Percentiles rank a stretch among this genome's conserved stretches.
Conservation (phyloP, 441 rosid genomes). For the Erodium chrysanthum region DNA sequence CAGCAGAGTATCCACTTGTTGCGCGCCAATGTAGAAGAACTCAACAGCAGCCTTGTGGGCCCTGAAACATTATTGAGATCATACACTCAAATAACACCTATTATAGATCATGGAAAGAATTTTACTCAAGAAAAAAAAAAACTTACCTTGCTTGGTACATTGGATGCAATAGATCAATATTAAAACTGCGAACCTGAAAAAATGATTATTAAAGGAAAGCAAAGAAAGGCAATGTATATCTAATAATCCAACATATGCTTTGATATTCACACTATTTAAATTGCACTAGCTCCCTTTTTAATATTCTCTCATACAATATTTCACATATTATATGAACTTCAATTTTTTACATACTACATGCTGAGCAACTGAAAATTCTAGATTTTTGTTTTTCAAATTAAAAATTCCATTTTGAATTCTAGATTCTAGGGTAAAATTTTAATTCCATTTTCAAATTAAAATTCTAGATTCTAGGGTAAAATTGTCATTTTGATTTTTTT, state of each 20-base stretch:
- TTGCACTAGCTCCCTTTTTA: not conserved
- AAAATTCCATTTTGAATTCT: too few species aligned
- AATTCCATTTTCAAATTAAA: too few species aligned
- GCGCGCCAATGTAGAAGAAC: conserved; percentile 89
- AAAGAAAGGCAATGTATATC: not conserved
- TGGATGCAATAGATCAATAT: conserved; percentile 53
- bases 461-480: too few species aligned
- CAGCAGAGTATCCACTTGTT: conserved; percentile 28
- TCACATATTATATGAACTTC: not conserved
- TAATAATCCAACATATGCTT: not conserved
- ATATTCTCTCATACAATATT: not conserved
- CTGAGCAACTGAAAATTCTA: too few species aligned
- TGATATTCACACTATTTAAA: not conserved
- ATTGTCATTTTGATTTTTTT: too few species aligned
- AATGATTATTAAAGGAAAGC: not conserved
- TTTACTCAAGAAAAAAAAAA: not conserved
- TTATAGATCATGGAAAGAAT: not conserved
- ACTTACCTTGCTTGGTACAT: conserved; percentile 82
- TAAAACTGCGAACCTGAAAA: conserved; percentile 70
- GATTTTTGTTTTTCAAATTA: too few species aligned
- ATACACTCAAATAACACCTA: not conserved
- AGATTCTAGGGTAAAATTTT: too few species aligned
- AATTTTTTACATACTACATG: not conserved
- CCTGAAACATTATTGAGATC: conserved; percentile 28
- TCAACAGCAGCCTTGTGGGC: conserved; percentile 78